Conservation (phyloP, 805 yeast species). For the Zygoascus tannicola region DNA sequence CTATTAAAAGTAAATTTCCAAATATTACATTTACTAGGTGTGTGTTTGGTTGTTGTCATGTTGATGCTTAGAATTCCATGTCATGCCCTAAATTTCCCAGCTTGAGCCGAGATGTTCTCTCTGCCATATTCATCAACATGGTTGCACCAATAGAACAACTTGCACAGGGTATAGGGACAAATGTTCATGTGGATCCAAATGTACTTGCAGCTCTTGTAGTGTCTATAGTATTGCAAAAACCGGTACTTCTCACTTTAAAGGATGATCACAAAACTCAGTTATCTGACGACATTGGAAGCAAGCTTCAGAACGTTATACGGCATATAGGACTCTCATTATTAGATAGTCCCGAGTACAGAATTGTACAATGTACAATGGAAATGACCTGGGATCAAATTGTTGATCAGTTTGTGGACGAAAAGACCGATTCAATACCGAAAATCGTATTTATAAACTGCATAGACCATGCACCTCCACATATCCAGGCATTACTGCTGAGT, state of each 20-base stretch:
- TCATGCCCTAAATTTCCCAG: too few species aligned
- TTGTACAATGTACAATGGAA: neutral
- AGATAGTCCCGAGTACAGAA: neutral
- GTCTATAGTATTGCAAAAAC: slow-evolving; percentile 6
- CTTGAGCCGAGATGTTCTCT: too few species aligned
- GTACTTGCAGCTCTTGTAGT: slow-evolving; percentile 12
- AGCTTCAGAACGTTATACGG: neutral
- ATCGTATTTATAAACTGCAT: neutral
- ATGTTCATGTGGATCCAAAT: slow-evolving; percentile 7
- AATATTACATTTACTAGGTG: too few species aligned
- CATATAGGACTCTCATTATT: neutral
- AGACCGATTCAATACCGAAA: neutral
- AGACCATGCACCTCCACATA: neutral
- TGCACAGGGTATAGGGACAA: neutral
- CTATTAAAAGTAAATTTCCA: too few species aligned
- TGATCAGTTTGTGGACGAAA: neutral
- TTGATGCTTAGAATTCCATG: too few species aligned
- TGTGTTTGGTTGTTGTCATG: too few species aligned
- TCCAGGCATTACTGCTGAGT: neutral
- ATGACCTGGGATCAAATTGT: slow-evolving; percentile 1
- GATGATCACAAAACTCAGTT: neutral
- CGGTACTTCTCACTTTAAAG: neutral
- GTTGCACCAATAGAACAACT: neutral
- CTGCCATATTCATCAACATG: too few species aligned
- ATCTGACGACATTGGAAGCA: neutral